These are phyloP conservation scores for Thelonectria discophora DNA, from an alignment of 2,329 filamentous ascomycete genomes.

Conservation along the genomic window DNA sequence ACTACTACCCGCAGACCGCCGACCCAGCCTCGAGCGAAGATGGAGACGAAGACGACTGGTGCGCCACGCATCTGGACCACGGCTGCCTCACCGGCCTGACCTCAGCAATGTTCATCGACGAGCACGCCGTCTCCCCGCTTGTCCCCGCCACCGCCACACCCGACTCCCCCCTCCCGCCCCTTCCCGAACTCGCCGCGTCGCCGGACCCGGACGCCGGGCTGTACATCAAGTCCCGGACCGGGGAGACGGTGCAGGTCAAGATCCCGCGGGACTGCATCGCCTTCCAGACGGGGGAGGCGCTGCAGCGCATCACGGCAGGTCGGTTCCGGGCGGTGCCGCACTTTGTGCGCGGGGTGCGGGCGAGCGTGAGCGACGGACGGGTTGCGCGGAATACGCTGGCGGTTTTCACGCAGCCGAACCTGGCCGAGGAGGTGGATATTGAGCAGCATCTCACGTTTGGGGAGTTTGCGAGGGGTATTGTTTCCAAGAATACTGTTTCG, in stretches of 20 bases:
- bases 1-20: constrained; percentile 81
- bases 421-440: constrained; percentile 80
- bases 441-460: constrained; percentile 75
- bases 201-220: constrained; percentile 87
- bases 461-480: constrained; percentile 73
- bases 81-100: constrained; percentile 94
- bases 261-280: constrained; percentile 92
- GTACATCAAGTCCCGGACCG: constrained; percentile 91
- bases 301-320: constrained; percentile 91
- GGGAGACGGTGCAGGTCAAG: constrained; percentile 85
- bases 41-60: constrained; percentile 85
- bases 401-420: constrained; percentile 96
- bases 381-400: constrained; percentile 89
- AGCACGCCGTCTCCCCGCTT: constrained; percentile 57
- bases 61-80: constrained; percentile 88
- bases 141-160: constrained; percentile 38
- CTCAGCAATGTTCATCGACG: constrained; percentile 95
- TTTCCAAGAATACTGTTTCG: constrained; percentile 65
- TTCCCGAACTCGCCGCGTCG: constrained; percentile 76
- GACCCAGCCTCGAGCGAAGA: constrained; percentile 47
- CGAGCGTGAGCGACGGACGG: constrained; percentile 58
- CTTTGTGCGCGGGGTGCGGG: constrained; percentile 83
- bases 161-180: constrained; percentile 53
- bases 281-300: constrained; percentile 93
- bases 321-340: constrained; percentile 95